Evolutionary conservation across 441 rosid genomes (phyloP).

Genomic region (Populus trichocarpa): DNA sequence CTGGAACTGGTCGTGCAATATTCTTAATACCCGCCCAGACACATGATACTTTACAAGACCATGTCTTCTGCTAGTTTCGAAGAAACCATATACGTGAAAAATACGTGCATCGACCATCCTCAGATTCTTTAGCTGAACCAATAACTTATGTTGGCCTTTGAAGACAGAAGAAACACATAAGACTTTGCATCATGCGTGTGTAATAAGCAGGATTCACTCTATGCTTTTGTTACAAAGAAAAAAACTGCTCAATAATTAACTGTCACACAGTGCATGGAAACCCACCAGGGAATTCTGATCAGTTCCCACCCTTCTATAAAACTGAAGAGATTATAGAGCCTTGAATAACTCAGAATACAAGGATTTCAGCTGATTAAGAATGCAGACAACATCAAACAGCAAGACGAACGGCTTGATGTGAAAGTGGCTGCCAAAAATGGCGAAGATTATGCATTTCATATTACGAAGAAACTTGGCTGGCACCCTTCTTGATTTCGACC

Average conservation of each 20-base stretch:
- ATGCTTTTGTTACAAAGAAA: background rate
- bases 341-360: background rate
- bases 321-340: background rate
- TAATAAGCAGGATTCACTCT: background rate
- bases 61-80: background rate
- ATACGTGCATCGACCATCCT: background rate
- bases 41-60: background rate
- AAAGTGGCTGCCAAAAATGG: too few species aligned
- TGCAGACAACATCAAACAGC: background rate
- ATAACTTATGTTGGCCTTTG: background rate
- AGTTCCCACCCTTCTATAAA: background rate
- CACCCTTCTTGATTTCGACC: too few species aligned
- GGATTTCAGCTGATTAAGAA: background rate
- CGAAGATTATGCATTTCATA: too few species aligned
- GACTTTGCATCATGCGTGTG: background rate
- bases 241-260: background rate
- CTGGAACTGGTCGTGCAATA: background rate
- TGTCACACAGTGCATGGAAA: background rate
- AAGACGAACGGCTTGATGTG: too few species aligned
- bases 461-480: too few species aligned
- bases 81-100: background rate
- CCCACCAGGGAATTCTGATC: background rate
- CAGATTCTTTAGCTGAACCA: background rate
- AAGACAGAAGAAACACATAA: background rate
- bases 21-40: background rate